Evolutionary conservation across 768 basidiomycete genomes (phyloP).

Genomic region (Boletus vermiculosoides): DNA sequence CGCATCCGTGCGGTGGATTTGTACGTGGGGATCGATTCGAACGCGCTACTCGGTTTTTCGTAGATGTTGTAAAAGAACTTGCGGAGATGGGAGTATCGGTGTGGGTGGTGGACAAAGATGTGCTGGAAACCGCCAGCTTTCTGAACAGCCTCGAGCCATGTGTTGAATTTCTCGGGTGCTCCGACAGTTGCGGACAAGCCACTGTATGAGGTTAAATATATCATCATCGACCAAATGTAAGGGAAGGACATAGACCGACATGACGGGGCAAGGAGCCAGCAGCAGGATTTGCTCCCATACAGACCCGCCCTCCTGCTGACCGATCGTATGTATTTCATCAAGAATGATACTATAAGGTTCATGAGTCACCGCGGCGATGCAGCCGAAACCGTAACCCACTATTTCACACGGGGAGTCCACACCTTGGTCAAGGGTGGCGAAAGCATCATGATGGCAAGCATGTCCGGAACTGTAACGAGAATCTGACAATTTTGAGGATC

Average conservation of each 20-base stretch:
- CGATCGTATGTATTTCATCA: constrained; percentile 58
- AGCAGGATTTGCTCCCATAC: constrained; percentile 78
- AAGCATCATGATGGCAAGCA: constrained; percentile 65
- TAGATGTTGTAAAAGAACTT: constrained; percentile 57
- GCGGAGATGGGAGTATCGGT: constrained; percentile 72
- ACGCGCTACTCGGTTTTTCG: constrained; percentile 4
- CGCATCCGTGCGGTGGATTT: constrained; percentile 40
- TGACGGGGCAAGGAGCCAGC: constrained; percentile 68
- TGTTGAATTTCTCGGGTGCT: constrained; percentile 59
- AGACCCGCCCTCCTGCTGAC: constrained; percentile 65
- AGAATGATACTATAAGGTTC: constrained; percentile 55
- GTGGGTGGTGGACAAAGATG: constrained; percentile 58
- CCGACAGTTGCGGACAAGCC: constrained; percentile 75
- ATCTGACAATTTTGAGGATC: constrained; percentile 70
- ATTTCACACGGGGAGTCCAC: constrained; percentile 64
- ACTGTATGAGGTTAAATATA: constrained; percentile 30
- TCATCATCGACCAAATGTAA: background rate
- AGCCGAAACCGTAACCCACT: constrained; percentile 36
- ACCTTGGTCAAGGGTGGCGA: constrained; percentile 59
- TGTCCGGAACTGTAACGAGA: constrained; percentile 70
- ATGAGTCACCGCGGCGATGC: background rate
- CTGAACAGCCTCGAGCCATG: constrained; percentile 65
- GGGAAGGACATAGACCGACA: constrained; percentile 42
- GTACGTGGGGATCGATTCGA: constrained; percentile 41
- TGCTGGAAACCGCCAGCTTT: constrained; percentile 56